Base-by-base conservation (phyloP, 306 rosid species). In the Castanea crenata region DNA sequence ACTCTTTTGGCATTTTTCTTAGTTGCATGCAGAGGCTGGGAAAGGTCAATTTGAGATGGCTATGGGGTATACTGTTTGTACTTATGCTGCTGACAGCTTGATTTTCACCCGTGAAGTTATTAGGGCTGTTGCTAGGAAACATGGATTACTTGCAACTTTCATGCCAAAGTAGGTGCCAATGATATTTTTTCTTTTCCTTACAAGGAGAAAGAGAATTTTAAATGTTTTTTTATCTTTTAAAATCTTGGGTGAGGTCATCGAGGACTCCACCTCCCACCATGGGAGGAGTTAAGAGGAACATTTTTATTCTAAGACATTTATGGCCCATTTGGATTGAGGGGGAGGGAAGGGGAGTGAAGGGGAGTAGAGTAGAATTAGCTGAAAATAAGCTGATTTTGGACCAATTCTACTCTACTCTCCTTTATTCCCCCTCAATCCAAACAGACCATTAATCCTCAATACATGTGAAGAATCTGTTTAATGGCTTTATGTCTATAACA, bases 1-100 rank as follows among this genome's bases (percentile, higher is more conserved):
- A 46, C 52, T 70, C 12, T 65, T 55, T 56, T 78, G 73, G 13
- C 68, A 32, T 18, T 44, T 61, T 70, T 73, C 77, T 70, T 77
- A 94, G 98, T 11, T 94, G 73, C 97, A 91, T 76, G 90, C 97
- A 55, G 98, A 94, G 81, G 78, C 91, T 83, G 98, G 91, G 74
- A 91, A 88, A 79, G 98, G 98, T 57, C 98, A 94, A 84, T 91
- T 88, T 85, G 98, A 94, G 84, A 11, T 94, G 73, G 88, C 79
- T 85, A 62, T 81, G 70, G 91, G 90, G 64, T 86, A 92, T 79
- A 79, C 85, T 15, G 21, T 52, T 75, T 91, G 95, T 77, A 86
- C 82, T 74, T 69, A 82, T 80, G 89, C 98, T 38, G 95, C 97
- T 15, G 94, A 92, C 87, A 80, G 86, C 89, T 82, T 94, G 78